phyloP scores from a whole-genome alignment of 2,329 filamentous ascomycete genomes.

The Xylaria sp. region DNA sequence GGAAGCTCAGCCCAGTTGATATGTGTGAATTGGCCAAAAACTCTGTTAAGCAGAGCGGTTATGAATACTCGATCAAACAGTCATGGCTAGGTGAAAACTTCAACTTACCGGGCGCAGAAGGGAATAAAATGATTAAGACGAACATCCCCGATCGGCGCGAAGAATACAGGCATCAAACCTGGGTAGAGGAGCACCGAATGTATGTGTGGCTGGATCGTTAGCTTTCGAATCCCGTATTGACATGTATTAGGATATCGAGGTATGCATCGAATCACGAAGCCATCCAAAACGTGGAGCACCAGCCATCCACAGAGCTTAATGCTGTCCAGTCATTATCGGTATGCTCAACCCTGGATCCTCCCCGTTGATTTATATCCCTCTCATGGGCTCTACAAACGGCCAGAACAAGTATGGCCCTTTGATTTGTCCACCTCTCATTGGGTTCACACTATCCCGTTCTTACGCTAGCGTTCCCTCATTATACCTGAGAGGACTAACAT shows the following conservation, averaged over 20 bases:
- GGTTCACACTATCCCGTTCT: not conserved
- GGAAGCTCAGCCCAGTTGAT: slow-evolving; percentile 95
- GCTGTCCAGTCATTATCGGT: slow-evolving; percentile 44
- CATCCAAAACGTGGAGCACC: slow-evolving; percentile 43
- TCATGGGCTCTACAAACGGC: not conserved
- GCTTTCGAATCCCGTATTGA: slow-evolving; percentile 26
- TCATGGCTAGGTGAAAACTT: slow-evolving; percentile 89
- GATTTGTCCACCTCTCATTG: not conserved
- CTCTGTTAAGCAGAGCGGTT: slow-evolving; percentile 93
- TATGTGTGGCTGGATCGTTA: slow-evolving; percentile 58
- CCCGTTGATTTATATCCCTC: not conserved
- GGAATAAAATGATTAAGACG: slow-evolving; percentile 94
- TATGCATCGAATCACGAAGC: slow-evolving; percentile 46
- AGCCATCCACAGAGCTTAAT: slow-evolving; percentile 30
- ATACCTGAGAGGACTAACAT: slow-evolving; percentile 9
- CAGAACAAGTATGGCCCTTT: slow-evolving; percentile 1
- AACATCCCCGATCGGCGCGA: slow-evolving; percentile 95
- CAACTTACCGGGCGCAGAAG: slow-evolving; percentile 79
- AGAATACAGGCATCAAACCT: slow-evolving; percentile 87
- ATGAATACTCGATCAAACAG: slow-evolving; percentile 88
- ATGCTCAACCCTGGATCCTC: slow-evolving; percentile 11
- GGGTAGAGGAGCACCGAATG: slow-evolving; percentile 86
- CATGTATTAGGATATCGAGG: slow-evolving; percentile 42
- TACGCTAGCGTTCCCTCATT: not conserved
- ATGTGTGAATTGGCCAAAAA: slow-evolving; percentile 99